Conservation (phyloP, 257 asterid genomes). For the Solanum gandarillasii region DNA sequence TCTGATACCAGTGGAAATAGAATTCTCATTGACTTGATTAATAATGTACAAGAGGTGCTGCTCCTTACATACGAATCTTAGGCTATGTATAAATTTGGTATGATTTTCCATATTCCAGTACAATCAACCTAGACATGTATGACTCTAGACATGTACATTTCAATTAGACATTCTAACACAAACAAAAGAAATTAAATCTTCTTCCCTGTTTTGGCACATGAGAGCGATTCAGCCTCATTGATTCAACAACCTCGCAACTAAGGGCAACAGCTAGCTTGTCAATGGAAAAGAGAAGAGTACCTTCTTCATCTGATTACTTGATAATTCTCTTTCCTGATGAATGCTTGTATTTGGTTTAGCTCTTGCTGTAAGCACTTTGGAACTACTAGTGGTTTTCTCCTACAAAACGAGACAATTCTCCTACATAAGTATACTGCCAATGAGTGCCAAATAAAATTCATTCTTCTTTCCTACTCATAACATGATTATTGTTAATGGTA, state of each 20-base stretch:
- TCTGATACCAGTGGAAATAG: background rate
- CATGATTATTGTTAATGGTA: background rate
- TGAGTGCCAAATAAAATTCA: background rate
- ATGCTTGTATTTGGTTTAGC: conserved; percentile 20
- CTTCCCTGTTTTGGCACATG: background rate
- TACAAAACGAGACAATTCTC: conserved; percentile 15
- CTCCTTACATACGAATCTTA: background rate
- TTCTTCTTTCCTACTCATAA: background rate
- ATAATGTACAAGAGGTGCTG: background rate
- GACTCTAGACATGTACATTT: background rate
- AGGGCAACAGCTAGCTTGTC: background rate
- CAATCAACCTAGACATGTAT: background rate
- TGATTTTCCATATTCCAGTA: background rate
- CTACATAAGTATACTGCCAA: background rate
- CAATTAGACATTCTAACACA: background rate
- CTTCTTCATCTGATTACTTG: conserved; percentile 31
- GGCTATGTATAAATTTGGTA: background rate
- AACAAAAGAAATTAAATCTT: background rate
- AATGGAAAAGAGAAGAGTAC: conserved; percentile 13
- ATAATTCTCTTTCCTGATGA: conserved; percentile 15
- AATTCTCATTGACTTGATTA: background rate
- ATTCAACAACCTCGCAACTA: background rate
- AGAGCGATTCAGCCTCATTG: background rate
- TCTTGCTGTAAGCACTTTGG: conserved; percentile 15
- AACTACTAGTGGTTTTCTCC: conserved; percentile 29